Base-by-base conservation (phyloP, 371 early-diverging fungal species). In the Mortierella sp. region DNA sequence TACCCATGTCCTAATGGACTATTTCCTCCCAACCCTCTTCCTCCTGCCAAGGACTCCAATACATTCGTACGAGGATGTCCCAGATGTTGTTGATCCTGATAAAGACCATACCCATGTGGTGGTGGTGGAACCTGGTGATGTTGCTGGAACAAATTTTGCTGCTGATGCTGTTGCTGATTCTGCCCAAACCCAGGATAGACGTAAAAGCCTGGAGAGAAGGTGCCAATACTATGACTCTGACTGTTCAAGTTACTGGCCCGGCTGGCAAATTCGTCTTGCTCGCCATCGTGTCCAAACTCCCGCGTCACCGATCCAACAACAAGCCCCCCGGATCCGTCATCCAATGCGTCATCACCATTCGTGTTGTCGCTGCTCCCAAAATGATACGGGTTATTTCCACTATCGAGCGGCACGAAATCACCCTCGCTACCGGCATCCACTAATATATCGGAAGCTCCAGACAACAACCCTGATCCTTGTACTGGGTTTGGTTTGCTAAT, bases 131-230 rank as follows among this genome's bases (percentile, higher is more conserved):
- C 41, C 21, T 42, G 66, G 14, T 67, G 60, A 14, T 58, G 58
- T 7, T 54, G 30, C 19, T 46, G 50, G 11, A 48, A 54, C 26
- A 47, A 43, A 21, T 31, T 28, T 28, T 59, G 51, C 31, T 42
- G 52, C 11, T 58, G 57, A 12, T 47, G 58, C 4, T 44, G 24
- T 17, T 70, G 63, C 2, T 50, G 66, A 5, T n/a, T 52, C 41
- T 61, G 73, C 15, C 53, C 42, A 9, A 67, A 47, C 6, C 52
- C 49, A 17, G 62, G 64, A 24, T 73, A 63, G 56, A 73, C 63
- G 24, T 73, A 73, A 27, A 73, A 73, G 11, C 54, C 46, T 8
- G 67, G 68, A 31, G 64, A 63, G 27, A 63, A 61, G 5, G 43
- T n/a, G n/a, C n/a, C 39, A 17, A 23, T 44, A 21, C 19, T 44